A percentile compares a stretch with the other conserved stretches of the same genome.
Conservation (phyloP, 129 eudicot genomes). For the Calendula officinalis region DNA sequence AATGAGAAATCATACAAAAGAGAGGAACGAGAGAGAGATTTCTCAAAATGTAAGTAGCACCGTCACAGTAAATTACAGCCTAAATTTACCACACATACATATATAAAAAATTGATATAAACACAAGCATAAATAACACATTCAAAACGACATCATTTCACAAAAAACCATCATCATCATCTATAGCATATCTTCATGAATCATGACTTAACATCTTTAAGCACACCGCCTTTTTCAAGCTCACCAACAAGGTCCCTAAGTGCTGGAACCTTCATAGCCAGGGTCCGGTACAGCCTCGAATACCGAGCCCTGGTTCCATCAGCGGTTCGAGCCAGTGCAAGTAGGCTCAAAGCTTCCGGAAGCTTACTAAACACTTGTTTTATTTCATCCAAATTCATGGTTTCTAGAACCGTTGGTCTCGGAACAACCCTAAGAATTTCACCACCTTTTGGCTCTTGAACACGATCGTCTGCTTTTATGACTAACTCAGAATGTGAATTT, state of each 20-base stretch:
- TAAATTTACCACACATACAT: slow-evolving; percentile 29
- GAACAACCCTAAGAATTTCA: slow-evolving; percentile 88
- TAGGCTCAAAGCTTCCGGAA: slow-evolving; percentile 82
- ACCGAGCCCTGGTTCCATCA: slow-evolving; percentile 91
- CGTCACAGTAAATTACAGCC: slow-evolving; percentile 27
- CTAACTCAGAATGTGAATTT: slow-evolving; percentile 89
- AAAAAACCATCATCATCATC: not conserved
- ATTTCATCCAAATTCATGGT: slow-evolving; percentile 84
- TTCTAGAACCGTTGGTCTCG: slow-evolving; percentile 78
- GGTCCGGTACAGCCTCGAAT: slow-evolving; percentile 87
- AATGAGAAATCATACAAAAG: too few relatives aligned
- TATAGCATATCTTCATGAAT: slow-evolving; percentile 29
- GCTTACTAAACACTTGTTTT: slow-evolving; percentile 63
- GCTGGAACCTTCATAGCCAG: slow-evolving; percentile 98
- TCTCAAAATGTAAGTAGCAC: slow-evolving; percentile 13
- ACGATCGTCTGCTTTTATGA: slow-evolving; percentile 83
- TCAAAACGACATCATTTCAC: not conserved
- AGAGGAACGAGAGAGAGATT: not conserved
- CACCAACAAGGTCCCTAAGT: slow-evolving; percentile 87
- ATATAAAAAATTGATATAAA: slow-evolving; percentile 19
- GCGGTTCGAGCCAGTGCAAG: slow-evolving; percentile 92
- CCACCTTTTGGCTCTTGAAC: slow-evolving; percentile 96
- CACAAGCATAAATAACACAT: slow-evolving; percentile 15
- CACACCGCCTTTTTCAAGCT: slow-evolving; percentile 93
- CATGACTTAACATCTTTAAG: slow-evolving; percentile 71